Evolutionary conservation across 257 asterid species (phyloP), one percentile per base, ranked within the genome.

Genomic region (Salvia splendens): DNA sequence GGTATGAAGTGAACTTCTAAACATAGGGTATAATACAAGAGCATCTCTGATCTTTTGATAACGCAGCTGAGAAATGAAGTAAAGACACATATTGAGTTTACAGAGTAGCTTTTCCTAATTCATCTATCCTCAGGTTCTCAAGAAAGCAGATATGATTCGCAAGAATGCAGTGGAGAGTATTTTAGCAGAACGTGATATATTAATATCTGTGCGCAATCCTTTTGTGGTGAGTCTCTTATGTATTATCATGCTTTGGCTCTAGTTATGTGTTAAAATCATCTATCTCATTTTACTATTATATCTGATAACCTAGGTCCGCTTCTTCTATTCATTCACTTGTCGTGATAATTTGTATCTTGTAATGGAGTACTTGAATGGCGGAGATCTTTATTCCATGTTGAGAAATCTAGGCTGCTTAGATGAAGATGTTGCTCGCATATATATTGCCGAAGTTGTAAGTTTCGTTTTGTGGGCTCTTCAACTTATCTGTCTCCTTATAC

Each of bases 101-200:
- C 14, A 16, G 20, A 46, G 67, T 56, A 30, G 58, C 60, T 67
- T 67, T 62, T 65, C 64, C 24, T 53, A 64, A 59, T 63, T 56
- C 43, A 36, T 69, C 67, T 71, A 61, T 59, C 77, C 40, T 67
- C 84, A 94, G 99, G 96, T 94, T 74, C 92, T 94, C 51, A 91
- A 81, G 83, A 94, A 94, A 85, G 99, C 99, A 67, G 99, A 94
- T 78, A 94, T 88, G 97, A 83, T 94, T 78, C 90, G 97, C 45
- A 94, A 94, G 84, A 94, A 94, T 78, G 97, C 99, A 3, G 99
- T 94, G 52, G 97, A 94, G 87, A 94, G 99, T 85, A 94, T 94
- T 70, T 82, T 94, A 80, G 99, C 99, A 17, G 99, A 94, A 75
- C 95, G 99, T 33, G 95, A 94, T 84, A 94, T 94, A 75, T 82